Conservation (phyloP, 495 filamentous ascomycete genomes). For the Amniculicola lignicola region DNA sequence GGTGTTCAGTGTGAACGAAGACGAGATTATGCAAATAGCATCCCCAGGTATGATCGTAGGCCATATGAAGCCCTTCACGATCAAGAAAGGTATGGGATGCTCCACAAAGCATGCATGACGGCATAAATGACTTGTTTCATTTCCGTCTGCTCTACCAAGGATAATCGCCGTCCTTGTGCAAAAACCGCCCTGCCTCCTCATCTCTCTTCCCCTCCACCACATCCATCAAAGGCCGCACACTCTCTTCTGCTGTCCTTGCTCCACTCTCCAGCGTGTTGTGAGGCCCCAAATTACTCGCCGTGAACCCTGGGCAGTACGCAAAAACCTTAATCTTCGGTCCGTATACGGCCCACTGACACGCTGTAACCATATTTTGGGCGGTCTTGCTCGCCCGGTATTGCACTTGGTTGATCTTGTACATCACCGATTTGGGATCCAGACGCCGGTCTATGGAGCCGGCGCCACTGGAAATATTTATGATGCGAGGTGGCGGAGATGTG, state of each 20-base stretch:
- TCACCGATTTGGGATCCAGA: conserved; percentile 31
- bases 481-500: conserved; percentile 29
- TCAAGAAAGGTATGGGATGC: too few relatives aligned
- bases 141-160: conserved; percentile 13
- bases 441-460: conserved; percentile 34
- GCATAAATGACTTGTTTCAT: too few relatives aligned
- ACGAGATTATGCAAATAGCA: too few relatives aligned
- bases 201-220: conserved; percentile 40
- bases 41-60: too few relatives aligned
- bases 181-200: conserved; percentile 41
- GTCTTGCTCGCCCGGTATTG: conserved; percentile 38
- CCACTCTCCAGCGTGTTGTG: conserved; percentile 33
- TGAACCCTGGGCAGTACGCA: conserved; percentile 33
- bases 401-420: conserved; percentile 6
- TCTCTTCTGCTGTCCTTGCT: conserved; percentile 30
- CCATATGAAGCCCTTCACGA: too few relatives aligned
- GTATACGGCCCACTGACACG: conserved; percentile 20
- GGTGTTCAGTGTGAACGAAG: too few relatives aligned
- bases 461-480: conserved; percentile 39
- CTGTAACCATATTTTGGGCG: conserved; percentile 36
- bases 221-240: conserved; percentile 30
- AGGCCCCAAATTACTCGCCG: conserved; percentile 40
- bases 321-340: conserved; percentile 36
- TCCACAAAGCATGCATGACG: too few relatives aligned
- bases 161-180: conserved; percentile 32